Evolutionary conservation across 495 filamentous ascomycete species (phyloP), one percentile per base, ranked within the genome.

Genomic region (Apodospora peruviana): DNA sequence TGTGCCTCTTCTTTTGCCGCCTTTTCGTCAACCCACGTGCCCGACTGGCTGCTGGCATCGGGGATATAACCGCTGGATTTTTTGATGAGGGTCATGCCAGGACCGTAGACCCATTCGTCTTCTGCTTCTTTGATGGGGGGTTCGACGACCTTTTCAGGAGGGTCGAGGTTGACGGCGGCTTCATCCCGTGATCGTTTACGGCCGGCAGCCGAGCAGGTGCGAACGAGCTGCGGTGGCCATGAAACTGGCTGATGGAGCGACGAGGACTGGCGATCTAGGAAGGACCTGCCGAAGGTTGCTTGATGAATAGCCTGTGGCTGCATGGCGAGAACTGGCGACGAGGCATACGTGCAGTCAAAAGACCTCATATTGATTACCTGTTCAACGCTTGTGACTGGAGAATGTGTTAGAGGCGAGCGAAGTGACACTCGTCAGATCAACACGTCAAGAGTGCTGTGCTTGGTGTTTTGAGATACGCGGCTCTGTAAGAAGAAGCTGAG

Each of bases 11-110:
- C 74, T 36, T 70, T 48, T 32, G 69, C 65, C 24, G 60, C 61
- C 45, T 77, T 72, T 58, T 88, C 84, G 68, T 91, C 86, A 53
- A 82, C 77, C 86, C 84, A 89, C 11, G 84, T 90, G 43, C 86
- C 86, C 17, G 85, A 87, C 66, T 89, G 87, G 58, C 78, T 87
- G 45, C 79, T 78, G 38, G 84, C 83, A 35, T 83, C 79, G 50
- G 85, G 64, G 21, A 81, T 71, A 50, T 83, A 78, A 50, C 79
- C 78, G 24, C 76, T 77, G 17, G 61, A 56, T 11, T 85, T 84
- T 57, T 88, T 87, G 64, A 89, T 76, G 50, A 88, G 76, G 2
- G 78, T 79, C 84, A 90, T 90, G 40, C 86, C 86, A 43, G 83
- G 81, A 49, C 85, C 87, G 57, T 87, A 87, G 51, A 71, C 52